phyloP scores from a whole-genome alignment of 2,329 filamentous ascomycete genomes.

The Pestalotiopsis fici region DNA sequence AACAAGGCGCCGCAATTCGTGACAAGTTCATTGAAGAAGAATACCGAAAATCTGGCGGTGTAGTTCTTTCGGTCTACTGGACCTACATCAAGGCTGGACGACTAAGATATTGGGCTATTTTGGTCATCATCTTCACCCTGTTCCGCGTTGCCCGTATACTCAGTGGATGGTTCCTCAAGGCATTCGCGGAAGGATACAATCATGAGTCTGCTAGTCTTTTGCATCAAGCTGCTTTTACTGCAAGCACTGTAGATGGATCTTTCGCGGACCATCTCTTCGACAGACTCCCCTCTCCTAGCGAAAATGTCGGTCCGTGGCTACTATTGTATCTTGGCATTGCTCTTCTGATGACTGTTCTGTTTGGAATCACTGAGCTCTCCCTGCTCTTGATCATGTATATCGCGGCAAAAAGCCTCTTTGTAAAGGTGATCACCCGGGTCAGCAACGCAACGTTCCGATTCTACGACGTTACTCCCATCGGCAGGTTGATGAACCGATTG shows the following conservation, averaged over 20 bases:
- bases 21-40: conserved; percentile 83
- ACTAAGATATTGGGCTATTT: conserved; percentile 69
- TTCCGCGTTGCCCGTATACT: conserved; percentile 67
- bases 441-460: conserved; percentile 84
- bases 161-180: conserved; percentile 80
- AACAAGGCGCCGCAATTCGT: conserved; percentile 55
- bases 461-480: conserved; percentile 87
- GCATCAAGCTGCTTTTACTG: conserved; percentile 6
- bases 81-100: conserved; percentile 82
- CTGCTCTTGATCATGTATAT: conserved; percentile 78
- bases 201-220: conserved; percentile 16
- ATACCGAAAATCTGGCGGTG: conserved; percentile 71
- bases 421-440: conserved; percentile 70
- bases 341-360: conserved; percentile 57
- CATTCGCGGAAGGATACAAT: conserved; percentile 80
- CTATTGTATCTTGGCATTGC: conserved; percentile 69
- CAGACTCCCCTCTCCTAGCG: conserved; percentile 64
- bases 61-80: conserved; percentile 78
- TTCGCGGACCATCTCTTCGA: conserved; percentile 37
- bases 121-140: conserved; percentile 62
- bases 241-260: neutral
- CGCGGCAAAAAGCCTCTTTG: conserved; percentile 76
- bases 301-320: conserved; percentile 75
- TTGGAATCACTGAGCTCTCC: conserved; percentile 63
- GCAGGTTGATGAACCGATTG: conserved; percentile 87